phyloP scores from a whole-genome alignment of 2,329 filamentous ascomycete genomes.

The Sphaerulina populicola region DNA sequence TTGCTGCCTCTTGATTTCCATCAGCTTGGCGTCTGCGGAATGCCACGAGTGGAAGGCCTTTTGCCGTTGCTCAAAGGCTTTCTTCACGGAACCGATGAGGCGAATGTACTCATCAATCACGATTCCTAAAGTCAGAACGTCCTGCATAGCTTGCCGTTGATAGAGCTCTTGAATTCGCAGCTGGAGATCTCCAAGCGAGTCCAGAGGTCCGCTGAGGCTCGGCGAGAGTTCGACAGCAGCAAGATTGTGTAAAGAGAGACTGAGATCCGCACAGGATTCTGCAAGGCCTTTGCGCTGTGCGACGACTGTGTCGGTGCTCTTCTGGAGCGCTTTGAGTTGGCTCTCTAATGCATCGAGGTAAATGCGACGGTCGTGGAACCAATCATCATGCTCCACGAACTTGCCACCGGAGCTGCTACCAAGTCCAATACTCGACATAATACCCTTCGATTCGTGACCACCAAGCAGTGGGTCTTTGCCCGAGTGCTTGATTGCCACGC shows the following conservation, averaged over 20 bases:
- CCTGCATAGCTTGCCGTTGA: constrained; percentile 92
- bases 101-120: constrained; percentile 98
- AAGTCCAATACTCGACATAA: constrained; percentile 67
- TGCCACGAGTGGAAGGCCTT: constrained; percentile 96
- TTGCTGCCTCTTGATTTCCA: constrained; percentile 79
- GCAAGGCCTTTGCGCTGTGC: constrained; percentile 85
- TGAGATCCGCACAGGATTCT: constrained; percentile 89
- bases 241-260: constrained; percentile 81
- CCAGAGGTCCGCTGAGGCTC: constrained; percentile 76
- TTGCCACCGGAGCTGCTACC: constrained; percentile 65
- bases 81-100: constrained; percentile 89
- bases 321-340: constrained; percentile 75
- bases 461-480: constrained; percentile 67
- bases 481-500: constrained; percentile 94
- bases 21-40: constrained; percentile 75
- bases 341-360: constrained; percentile 91
- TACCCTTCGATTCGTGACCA: constrained; percentile 72
- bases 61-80: constrained; percentile 82
- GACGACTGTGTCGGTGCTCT: constrained; percentile 89
- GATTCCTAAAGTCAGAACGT: constrained; percentile 90
- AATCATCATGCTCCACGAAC: constrained; percentile 97
- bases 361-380: constrained; percentile 94
- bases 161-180: constrained; percentile 91
- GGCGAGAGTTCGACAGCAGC: constrained; percentile 89
- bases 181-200: constrained; percentile 86